phyloP scores from a whole-genome alignment of 805 yeast genomes.

The Saccharomyces jurei region DNA sequence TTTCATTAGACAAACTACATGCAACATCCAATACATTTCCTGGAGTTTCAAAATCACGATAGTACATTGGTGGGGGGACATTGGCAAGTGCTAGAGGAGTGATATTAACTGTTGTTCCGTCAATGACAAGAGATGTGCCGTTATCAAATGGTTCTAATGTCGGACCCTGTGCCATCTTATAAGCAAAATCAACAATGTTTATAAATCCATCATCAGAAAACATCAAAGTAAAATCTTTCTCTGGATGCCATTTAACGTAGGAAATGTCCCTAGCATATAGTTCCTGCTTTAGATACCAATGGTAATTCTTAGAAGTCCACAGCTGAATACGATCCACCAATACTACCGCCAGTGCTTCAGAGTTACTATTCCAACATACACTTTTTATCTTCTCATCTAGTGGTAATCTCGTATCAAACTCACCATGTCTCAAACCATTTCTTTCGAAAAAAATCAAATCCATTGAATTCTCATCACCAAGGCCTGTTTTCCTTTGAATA shows the following conservation, averaged over 20 bases:
- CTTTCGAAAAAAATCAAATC: slow-evolving; percentile 76
- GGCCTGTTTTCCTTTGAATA: slow-evolving; percentile 49
- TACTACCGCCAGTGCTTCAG: slow-evolving; percentile 69
- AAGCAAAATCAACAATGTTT: slow-evolving; percentile 60
- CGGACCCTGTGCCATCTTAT: slow-evolving; percentile 60
- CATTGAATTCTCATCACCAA: slow-evolving; percentile 36
- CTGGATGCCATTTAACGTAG: slow-evolving; percentile 78
- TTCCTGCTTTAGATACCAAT: slow-evolving; percentile 91
- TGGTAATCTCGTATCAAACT: slow-evolving; percentile 60
- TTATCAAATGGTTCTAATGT: slow-evolving; percentile 56
- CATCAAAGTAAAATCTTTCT: slow-evolving; percentile 70
- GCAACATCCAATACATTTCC: slow-evolving; percentile 58
- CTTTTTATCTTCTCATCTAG: slow-evolving; percentile 41
- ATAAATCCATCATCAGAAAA: slow-evolving; percentile 47
- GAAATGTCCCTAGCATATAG: slow-evolving; percentile 32
- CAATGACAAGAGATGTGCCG: slow-evolving; percentile 76
- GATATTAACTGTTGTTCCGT: slow-evolving; percentile 59
- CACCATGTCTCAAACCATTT: slow-evolving; percentile 88
- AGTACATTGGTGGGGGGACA: slow-evolving; percentile 91
- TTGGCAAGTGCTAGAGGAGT: slow-evolving; percentile 81
- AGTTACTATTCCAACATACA: slow-evolving; percentile 72
- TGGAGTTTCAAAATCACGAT: slow-evolving; percentile 51
- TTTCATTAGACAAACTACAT: slow-evolving; percentile 49
- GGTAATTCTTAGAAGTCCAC: slow-evolving; percentile 89
- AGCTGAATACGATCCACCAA: slow-evolving; percentile 59